A percentile compares a stretch with the other conserved stretches of the same genome.
Conservation (phyloP, 345 rosid species). For the rapeseed (Brassica napus) region Da-Ae NC_063449.1:32545001-32545500, state of each 20-base stretch:
- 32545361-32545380: slow-evolving; percentile 64
- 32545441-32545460: too few relatives aligned
- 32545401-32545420: slow-evolving; percentile 93
- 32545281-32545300: slow-evolving; percentile 88
- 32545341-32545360: background rate
- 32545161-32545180: slow-evolving; percentile 75
- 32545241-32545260: slow-evolving; percentile 89
- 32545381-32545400: slow-evolving; percentile 93
- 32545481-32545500: background rate
- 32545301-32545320: slow-evolving; percentile 45
- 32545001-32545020: slow-evolving; percentile 58
- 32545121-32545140: too few relatives aligned
- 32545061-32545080: background rate
- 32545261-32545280: slow-evolving; percentile 97
- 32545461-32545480: too few relatives aligned
- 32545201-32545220: slow-evolving; percentile 81
- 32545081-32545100: background rate
- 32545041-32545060: slow-evolving; percentile 63
- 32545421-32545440: slow-evolving; percentile 65
- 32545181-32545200: slow-evolving; percentile 82
- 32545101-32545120: background rate
- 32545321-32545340: background rate
- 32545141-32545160: too few relatives aligned
- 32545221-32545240: slow-evolving; percentile 76
- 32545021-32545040: slow-evolving; percentile 84